Evolutionary conservation across 192 early-diverging fungal species (phyloP), one percentile per base, ranked within the genome.

Genomic region (Entomortierella chlamydospora): DNA sequence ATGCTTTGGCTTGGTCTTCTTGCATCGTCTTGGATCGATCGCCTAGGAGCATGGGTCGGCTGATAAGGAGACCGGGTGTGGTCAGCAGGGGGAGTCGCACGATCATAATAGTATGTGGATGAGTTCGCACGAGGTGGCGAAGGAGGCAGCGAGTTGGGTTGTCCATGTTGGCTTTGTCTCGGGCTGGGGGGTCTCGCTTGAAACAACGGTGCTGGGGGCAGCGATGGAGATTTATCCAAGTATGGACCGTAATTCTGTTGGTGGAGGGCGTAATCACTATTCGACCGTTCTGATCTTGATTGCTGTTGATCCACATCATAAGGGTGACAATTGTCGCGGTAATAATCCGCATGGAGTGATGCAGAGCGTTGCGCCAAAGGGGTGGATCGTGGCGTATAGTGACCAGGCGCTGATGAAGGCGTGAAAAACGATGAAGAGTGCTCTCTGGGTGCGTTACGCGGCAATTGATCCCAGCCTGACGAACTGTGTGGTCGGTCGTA

Each of bases 241-340:
- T 79, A 79, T 3, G 76, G 68, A 20, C 76, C 76, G 52, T 79
- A 79, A 51, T 79, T 79, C 12, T 79, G 76, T 11, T 79, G 76
- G n/a, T 79, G 76, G 8, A 79, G 61, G 7, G 68, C 76, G 42
- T 42, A 79, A 23, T 79, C 76, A 31, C 68, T 79, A 31, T 65
- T 79, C 10, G 76, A 68, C 2, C 65, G 56, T 2, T 65, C 68
- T 7, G 47, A 61, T 34, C 62, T 64, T 8, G 23, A 22, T 15
- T 22, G 23, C 23, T 31, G 45, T 26, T 59, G 26, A n/a, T 70
- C 61, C 1, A 29, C 43, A 23, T 79, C 67, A 29, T 69, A 61
- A 15, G 68, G 62, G 22, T 68, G 66, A 31, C 25, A 29, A 12
- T 68, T 43, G 7, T 64, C 68, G 17, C 70, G 76, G 62, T 61